phyloP scores from a whole-genome alignment of 148 eudicot species.

The Chenopodium suecicum region DNA sequence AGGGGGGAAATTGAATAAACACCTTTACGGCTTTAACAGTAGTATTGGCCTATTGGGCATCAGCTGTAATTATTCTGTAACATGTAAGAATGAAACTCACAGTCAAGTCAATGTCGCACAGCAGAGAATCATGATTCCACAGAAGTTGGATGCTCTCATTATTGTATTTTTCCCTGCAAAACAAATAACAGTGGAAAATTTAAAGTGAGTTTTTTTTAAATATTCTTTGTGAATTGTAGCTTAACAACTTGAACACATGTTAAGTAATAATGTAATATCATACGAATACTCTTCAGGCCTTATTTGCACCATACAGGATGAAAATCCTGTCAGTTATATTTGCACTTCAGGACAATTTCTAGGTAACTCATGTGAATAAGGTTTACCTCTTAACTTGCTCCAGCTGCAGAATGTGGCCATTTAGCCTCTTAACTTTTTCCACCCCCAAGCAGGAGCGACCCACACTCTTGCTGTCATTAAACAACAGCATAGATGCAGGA shows the following conservation, averaged over 20 bases:
- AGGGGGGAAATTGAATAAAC: background rate
- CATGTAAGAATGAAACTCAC: conserved; percentile 47
- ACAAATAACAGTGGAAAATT: conserved; percentile 14
- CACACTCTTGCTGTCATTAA: conserved; percentile 39
- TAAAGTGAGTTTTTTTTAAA: conserved; percentile 6
- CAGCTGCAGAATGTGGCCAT: conserved; percentile 39
- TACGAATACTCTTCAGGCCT: background rate
- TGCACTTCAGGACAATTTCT: conserved; percentile 4
- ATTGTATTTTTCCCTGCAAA: conserved; percentile 65
- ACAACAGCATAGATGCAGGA: conserved; percentile 31
- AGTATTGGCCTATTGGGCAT: conserved; percentile 11
- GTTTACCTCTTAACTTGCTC: conserved; percentile 58
- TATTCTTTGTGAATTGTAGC: background rate
- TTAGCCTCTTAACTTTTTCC: conserved; percentile 42
- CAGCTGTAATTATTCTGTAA: background rate
- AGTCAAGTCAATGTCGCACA: conserved; percentile 56
- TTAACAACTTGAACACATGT: background rate
- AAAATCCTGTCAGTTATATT: background rate
- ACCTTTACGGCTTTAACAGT: background rate
- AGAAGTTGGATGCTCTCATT: conserved; percentile 54
- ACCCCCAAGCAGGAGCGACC: conserved; percentile 28
- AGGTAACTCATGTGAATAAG: background rate
- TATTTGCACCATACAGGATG: background rate
- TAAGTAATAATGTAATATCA: conserved; percentile 6
- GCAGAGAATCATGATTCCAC: conserved; percentile 63